Evolutionary conservation across 225 moss, liverwort and hornwort genomes (phyloP).

Genomic region (Thuidium tamariscinum): DNA sequence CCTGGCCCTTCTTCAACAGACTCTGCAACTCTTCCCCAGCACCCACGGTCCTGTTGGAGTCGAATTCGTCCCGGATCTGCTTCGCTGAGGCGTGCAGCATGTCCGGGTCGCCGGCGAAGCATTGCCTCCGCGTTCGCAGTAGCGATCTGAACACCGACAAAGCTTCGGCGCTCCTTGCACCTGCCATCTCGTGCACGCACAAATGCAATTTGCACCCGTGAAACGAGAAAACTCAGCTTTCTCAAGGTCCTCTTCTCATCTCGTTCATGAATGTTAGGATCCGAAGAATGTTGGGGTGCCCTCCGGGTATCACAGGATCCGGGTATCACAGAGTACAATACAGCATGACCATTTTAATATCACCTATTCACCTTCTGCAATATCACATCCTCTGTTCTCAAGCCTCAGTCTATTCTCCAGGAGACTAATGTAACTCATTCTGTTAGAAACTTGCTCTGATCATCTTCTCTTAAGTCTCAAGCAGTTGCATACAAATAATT

Average conservation of each 20-base stretch:
- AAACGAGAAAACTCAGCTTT: neutral
- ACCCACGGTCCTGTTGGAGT: conserved; percentile 33
- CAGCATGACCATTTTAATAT: neutral
- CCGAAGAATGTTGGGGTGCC: neutral
- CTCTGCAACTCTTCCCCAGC: conserved; percentile 34
- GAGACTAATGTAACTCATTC: neutral
- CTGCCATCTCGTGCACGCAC: conserved; percentile 14
- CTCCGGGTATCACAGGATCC: neutral
- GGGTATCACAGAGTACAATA: neutral
- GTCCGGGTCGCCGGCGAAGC: conserved; percentile 64
- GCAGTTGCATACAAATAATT: neutral
- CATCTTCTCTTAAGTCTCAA: neutral
- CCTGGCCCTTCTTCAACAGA: conserved; percentile 54
- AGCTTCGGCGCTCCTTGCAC: conserved; percentile 37
- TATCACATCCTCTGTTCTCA: neutral
- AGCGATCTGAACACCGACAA: conserved; percentile 53
- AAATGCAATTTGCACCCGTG: neutral
- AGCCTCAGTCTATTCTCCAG: neutral
- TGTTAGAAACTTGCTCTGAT: neutral
- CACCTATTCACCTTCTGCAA: neutral
- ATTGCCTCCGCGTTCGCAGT: conserved; percentile 58
- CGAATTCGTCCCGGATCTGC: conserved; percentile 74
- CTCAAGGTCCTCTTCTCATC: neutral
- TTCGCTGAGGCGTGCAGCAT: conserved; percentile 57
- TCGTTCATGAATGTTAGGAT: neutral